Conservation (phyloP, 2,329 filamentous ascomycete species). For the Pseudocercospora fijiensis region DNA sequence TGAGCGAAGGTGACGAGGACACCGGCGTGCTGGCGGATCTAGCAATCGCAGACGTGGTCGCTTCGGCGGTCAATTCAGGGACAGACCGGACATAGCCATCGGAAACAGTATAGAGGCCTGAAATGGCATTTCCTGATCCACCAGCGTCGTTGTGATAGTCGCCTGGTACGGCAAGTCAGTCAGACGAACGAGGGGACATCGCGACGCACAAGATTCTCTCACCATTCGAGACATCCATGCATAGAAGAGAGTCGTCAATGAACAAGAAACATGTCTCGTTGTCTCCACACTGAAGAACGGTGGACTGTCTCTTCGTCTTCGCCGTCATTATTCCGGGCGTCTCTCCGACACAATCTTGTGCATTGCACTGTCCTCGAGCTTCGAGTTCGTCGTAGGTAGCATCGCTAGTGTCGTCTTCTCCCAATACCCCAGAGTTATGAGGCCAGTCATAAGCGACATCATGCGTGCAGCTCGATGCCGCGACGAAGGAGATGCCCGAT, state of each 20-base stretch:
- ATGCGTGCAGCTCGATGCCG: neutral
- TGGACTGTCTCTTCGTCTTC: neutral
- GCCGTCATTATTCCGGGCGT: neutral
- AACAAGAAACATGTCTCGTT: neutral
- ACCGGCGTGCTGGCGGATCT: neutral
- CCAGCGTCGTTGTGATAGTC: conserved; percentile 21
- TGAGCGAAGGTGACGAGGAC: neutral
- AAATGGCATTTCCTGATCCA: conserved; percentile 13
- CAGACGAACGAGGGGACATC: neutral
- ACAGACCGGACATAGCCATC: conserved; percentile 17
- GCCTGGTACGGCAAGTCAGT: conserved; percentile 4
- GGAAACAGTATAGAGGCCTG: conserved; percentile 18
- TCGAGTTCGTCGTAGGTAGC: conserved; percentile 5
- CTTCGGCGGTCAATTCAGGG: conserved; percentile 8
- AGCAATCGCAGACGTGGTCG: neutral
- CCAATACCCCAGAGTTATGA: neutral
- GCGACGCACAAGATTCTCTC: neutral
- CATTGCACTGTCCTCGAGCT: conserved; percentile 15
- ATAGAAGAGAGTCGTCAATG: neutral
- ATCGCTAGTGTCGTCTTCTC: conserved; percentile 7
- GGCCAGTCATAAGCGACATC: neutral
- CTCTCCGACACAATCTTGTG: neutral
- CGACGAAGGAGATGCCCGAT: neutral
- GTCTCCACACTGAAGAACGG: neutral
- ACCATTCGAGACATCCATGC: neutral